phyloP scores from a whole-genome alignment of 305 asterid species.

The Solanum hybrid region DNA sequence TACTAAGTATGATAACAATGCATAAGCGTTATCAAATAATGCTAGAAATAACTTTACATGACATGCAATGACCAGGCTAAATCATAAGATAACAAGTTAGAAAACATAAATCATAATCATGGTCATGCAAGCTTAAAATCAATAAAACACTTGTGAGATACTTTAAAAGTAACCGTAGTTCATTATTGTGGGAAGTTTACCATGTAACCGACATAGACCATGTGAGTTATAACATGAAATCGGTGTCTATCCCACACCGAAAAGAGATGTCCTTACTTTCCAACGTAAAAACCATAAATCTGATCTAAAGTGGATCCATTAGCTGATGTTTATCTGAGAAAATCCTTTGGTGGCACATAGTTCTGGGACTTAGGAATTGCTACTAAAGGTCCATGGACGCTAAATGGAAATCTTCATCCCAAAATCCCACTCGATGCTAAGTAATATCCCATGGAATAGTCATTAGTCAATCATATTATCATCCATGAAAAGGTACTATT shows the following conservation, averaged over 20 bases:
- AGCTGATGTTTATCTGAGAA: not conserved
- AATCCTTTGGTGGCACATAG: not conserved
- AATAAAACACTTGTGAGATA: not conserved
- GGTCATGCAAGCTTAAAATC: not conserved
- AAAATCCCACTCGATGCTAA: not conserved
- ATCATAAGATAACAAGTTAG: not conserved
- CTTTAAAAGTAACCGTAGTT: not conserved
- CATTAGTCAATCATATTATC: not conserved
- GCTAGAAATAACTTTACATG: not conserved
- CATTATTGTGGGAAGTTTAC: not conserved
- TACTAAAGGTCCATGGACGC: not conserved
- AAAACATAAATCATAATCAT: not conserved
- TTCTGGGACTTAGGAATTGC: not conserved
- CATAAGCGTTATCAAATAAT: not conserved
- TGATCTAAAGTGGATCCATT: not conserved
- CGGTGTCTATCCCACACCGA: not conserved
- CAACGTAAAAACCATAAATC: not conserved
- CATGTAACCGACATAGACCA: not conserved
- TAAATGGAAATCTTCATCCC: no score
- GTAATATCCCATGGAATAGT: not conserved
- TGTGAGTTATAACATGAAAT: not conserved
- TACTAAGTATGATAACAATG: not conserved
- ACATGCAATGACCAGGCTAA: not conserved
- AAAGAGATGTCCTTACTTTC: not conserved
- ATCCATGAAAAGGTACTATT: no score